Percentiles rank a stretch among this genome's conserved stretches.
Evolutionary conservation across 331 rosid species (phyloP).

Genomic region (Arachis monticola): DNA sequence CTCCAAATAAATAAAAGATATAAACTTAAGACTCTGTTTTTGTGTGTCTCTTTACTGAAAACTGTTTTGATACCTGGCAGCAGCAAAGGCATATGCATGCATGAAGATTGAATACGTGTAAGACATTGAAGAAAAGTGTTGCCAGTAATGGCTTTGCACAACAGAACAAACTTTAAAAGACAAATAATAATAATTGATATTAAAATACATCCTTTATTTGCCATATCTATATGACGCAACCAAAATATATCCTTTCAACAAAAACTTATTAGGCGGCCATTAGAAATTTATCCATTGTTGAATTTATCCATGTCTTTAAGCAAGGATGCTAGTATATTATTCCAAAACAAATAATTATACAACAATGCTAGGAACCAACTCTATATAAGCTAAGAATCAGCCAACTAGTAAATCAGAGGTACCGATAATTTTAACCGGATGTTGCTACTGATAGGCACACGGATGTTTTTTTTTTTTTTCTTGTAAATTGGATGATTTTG

Average conservation of each 20-base stretch:
- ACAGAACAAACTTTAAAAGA: background rate
- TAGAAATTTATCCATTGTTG: background rate
- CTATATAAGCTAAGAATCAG: too few species aligned
- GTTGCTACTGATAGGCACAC: too few species aligned
- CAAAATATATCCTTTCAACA: too few species aligned
- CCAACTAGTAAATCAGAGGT: too few species aligned
- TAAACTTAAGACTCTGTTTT: background rate
- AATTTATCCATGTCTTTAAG: background rate
- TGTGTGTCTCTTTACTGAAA: background rate
- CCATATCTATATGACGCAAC: background rate
- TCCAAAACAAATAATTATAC: too few species aligned
- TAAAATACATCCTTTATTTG: background rate
- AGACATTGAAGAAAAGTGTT: background rate
- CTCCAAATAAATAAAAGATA: background rate
- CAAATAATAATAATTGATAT: background rate
- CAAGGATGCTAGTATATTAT: too few species aligned
- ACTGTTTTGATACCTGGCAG: conserved; percentile 37
- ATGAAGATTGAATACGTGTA: conserved; percentile 34
- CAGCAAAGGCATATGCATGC: background rate
- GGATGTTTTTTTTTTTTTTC: too few species aligned
- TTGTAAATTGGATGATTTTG: too few species aligned
- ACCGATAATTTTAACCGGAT: too few species aligned
- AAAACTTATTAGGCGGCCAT: too few species aligned
- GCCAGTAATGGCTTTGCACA: conserved; percentile 30
- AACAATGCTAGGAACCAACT: too few species aligned